Evolutionary conservation across 2,329 filamentous ascomycete genomes (phyloP).

Genomic region (Hypoxylon sp.): DNA sequence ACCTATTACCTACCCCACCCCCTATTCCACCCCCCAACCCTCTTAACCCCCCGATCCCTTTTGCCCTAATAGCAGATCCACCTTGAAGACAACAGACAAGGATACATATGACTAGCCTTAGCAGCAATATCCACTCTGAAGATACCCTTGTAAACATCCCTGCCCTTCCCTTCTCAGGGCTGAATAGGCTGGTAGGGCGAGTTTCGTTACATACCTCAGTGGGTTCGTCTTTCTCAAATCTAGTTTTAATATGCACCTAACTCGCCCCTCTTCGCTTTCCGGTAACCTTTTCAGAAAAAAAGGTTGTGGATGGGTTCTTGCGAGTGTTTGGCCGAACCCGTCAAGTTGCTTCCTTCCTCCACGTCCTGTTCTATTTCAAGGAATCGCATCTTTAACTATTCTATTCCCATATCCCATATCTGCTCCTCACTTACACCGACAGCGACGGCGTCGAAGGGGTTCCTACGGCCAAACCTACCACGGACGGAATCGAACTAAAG

Average conservation of each 20-base stretch:
- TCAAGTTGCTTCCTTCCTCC: slow-evolving; percentile 14
- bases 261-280: slow-evolving; percentile 37
- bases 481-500: neutral
- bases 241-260: slow-evolving; percentile 43
- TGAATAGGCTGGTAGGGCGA: slow-evolving; percentile 39
- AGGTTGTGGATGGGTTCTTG: slow-evolving; percentile 36
- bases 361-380: slow-evolving; percentile 17
- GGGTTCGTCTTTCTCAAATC: slow-evolving; percentile 37
- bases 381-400: neutral
- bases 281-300: slow-evolving; percentile 33
- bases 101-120: slow-evolving; percentile 24
- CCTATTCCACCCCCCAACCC: neutral
- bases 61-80: slow-evolving; percentile 30
- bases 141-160: slow-evolving; percentile 30
- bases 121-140: slow-evolving; percentile 17
- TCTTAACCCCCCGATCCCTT: slow-evolving; percentile 12
- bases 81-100: slow-evolving; percentile 24
- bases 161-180: slow-evolving; percentile 31
- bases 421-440: neutral
- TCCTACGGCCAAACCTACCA: neutral
- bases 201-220: slow-evolving; percentile 27
- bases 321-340: slow-evolving; percentile 31
- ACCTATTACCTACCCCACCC: neutral
- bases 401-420: neutral
- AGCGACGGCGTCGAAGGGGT: neutral